Evolutionary conservation across 345 rosid genomes (phyloP).

Genomic region (Populus nigra): DNA sequence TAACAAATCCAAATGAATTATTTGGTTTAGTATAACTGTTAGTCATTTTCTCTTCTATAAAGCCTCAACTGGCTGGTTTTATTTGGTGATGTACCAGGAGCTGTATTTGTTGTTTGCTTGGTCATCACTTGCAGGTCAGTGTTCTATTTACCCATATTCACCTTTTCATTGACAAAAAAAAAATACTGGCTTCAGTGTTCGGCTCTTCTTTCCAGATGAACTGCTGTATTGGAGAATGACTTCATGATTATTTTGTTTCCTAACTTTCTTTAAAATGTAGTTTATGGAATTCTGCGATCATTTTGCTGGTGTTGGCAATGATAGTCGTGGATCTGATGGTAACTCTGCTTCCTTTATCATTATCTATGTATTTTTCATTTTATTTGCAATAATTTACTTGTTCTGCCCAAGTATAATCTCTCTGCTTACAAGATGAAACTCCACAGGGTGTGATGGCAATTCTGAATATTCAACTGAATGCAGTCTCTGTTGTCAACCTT

Average conservation of each 20-base stretch:
- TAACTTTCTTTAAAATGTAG: slow-evolving; percentile 42
- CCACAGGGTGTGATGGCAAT: slow-evolving; percentile 96
- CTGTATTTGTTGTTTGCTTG: slow-evolving; percentile 86
- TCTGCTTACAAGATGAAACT: slow-evolving; percentile 26
- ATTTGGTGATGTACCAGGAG: slow-evolving; percentile 47
- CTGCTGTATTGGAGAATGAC: neutral
- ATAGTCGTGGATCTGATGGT: slow-evolving; percentile 88
- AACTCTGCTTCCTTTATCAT: slow-evolving; percentile 10
- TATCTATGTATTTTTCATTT: neutral
- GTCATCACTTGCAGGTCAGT: slow-evolving; percentile 87
- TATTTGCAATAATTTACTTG: neutral
- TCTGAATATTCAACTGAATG: slow-evolving; percentile 84
- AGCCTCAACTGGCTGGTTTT: slow-evolving; percentile 3
- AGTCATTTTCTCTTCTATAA: slow-evolving; percentile 6
- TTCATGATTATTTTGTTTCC: neutral
- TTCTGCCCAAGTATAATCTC: neutral
- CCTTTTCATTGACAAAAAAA: neutral
- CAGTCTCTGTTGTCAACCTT: slow-evolving; percentile 91
- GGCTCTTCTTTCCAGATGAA: neutral
- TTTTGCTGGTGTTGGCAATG: slow-evolving; percentile 83
- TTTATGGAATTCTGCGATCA: slow-evolving; percentile 88
- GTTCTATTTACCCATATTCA: slow-evolving; percentile 13
- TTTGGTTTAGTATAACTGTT: neutral
- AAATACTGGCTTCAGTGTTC: neutral
- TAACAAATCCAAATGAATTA: neutral